A percentile compares a stretch with the other conserved stretches of the same genome.
These are phyloP conservation scores for Yarrowia divulgata DNA, from an alignment of 805 yeast genomes.

Conservation along the genomic window DNA sequence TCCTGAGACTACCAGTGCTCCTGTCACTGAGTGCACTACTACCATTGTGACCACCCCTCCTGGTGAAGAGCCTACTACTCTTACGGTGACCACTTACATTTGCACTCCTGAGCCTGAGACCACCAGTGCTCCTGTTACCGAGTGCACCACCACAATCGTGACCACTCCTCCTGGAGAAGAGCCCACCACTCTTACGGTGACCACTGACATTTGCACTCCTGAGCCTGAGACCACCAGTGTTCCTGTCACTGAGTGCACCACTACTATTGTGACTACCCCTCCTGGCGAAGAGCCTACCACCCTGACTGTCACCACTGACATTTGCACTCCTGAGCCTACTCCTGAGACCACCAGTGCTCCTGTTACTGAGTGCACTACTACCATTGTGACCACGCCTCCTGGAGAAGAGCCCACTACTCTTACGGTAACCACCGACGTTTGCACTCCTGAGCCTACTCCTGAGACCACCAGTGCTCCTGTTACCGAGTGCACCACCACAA, in stretches of 20 bases:
- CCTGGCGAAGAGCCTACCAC: slow-evolving; percentile 7
- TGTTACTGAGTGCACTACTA: not conserved
- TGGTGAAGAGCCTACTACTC: slow-evolving; percentile 2
- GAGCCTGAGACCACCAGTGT: not conserved
- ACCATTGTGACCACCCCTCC: not conserved
- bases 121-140: not conserved
- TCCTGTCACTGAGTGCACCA: not conserved
- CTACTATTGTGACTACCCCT: not conserved
- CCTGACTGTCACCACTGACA: slow-evolving; percentile 11
- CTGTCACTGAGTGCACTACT: slow-evolving; percentile 1
- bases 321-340: slow-evolving; percentile 1
- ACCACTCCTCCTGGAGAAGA: not conserved
- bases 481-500: slow-evolving; percentile 6
- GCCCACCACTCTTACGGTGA: slow-evolving; percentile 1
- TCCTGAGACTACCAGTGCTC: not conserved
- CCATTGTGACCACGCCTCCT: not conserved
- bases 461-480: not conserved
- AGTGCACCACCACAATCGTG: not conserved
- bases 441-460: slow-evolving; percentile 2
- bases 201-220: not conserved
- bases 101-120: slow-evolving; percentile 6
- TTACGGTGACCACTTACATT: slow-evolving; percentile 2
- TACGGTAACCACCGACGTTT: slow-evolving; percentile 8
- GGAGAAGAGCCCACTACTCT: slow-evolving; percentile 5
- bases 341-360: not conserved